Base-by-base conservation (phyloP, 2,329 filamentous ascomycete genomes). In the Colletotrichum sp. region DNA sequence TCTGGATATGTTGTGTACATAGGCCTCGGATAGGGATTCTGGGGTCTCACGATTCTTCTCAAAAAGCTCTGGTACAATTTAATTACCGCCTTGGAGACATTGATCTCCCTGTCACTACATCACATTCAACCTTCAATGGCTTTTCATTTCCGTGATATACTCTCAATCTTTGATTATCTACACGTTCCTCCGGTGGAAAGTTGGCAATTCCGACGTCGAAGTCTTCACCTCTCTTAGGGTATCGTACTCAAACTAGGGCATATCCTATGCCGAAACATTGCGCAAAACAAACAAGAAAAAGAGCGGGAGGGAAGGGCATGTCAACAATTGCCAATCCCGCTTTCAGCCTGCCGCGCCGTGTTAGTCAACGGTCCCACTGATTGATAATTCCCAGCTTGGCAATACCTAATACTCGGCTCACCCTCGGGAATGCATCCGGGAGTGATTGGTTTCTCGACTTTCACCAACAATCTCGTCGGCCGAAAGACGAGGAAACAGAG, bases 1-100 rank as follows among this genome's bases (percentile, higher is more conserved):
- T 76, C 70, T 32, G 70, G 34, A 69, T 64, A 72, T 36, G 69
- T 68, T 64, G 28, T 69, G 74, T 76, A 76, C 44, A 74, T 74
- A 66, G 70, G 39, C 59, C 49, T 28, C 57, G 74, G n/a, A 59
- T 30, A 74, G 59, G 70, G 44, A n/a, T 30, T 73, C 60, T 30
- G 49, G 49, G 49, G 62, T 62, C 52, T 62, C 21, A 44, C 55
- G 70, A 73, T 73, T 73, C 65, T 69, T 60, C 65, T 62, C 59
- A 65, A 71, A 71, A 69, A 55, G 21, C 36, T 76, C 49, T 73
- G 70, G 57, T 69, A 66, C 65, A 76, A 76, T 69, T 44, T 76
- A 76, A 69, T 76, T 26, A 69, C 74, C 74, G 64, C 36, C 65
- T 52, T 30, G 74, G 74, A 74, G 74, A 74, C 52, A 28, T 32